These are phyloP conservation scores for Juglanconis sp. DNA, from an alignment of 2,329 filamentous ascomycete genomes.

Conservation along the genomic window DNA sequence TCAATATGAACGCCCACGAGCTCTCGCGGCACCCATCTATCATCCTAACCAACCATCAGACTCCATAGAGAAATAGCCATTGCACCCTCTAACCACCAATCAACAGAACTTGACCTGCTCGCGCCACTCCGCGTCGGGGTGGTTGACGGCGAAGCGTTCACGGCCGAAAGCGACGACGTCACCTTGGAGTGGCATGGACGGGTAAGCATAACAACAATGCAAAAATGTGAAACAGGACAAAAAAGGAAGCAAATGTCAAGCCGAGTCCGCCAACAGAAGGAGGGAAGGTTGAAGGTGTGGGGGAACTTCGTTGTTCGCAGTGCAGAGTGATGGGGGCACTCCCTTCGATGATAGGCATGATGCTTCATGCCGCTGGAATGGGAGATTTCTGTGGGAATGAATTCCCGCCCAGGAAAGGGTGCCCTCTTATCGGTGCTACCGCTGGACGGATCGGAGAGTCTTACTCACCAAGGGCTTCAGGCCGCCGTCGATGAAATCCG, in stretches of 20 bases:
- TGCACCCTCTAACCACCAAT: background rate
- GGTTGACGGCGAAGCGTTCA: conserved; percentile 3
- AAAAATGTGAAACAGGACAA: background rate
- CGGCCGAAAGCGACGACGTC: conserved; percentile 1
- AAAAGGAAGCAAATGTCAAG: background rate
- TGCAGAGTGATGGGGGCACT: too few species aligned
- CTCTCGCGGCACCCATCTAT: background rate
- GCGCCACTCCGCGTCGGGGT: background rate
- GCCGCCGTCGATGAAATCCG: conserved; percentile 26
- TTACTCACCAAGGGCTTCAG: conserved; percentile 37
- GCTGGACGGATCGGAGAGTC: conserved; percentile 28
- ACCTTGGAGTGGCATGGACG: background rate
- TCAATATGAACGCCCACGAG: too few species aligned
- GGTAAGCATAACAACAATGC: background rate
- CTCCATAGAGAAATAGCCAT: background rate
- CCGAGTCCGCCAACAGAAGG: too few species aligned
- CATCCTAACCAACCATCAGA: background rate
- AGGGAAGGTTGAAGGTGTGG: too few species aligned
- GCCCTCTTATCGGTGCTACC: background rate
- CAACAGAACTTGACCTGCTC: background rate
- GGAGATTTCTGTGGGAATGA: background rate
- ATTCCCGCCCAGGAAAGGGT: background rate
- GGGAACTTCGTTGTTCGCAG: too few species aligned
- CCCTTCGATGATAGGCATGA: too few species aligned
- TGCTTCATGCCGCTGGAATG: background rate